Percentiles rank a stretch among this genome's conserved stretches.
Evolutionary conservation across 73 alveolate genomes (phyloP).

Genomic region (Paraurostyla sp.): DNA sequence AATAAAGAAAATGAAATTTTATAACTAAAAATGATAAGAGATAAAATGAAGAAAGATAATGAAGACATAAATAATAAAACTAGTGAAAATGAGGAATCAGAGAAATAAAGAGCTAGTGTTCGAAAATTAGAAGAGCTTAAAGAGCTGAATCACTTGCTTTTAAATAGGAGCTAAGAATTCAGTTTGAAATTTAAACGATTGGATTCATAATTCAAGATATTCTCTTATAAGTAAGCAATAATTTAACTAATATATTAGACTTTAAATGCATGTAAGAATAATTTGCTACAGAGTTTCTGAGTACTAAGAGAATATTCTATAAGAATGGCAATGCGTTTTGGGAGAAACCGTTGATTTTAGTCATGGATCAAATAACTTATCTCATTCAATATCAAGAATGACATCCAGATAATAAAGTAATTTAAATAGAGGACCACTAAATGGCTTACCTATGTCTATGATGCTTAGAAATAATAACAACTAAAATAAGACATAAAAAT

Average conservation of each 20-base stretch:
- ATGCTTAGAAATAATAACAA: not conserved
- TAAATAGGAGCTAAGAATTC: not conserved
- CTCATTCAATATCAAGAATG: no score
- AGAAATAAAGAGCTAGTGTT: not conserved
- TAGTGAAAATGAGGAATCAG: not conserved
- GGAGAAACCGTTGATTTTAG: no score
- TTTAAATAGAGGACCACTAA: no score
- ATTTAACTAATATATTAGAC: not conserved
- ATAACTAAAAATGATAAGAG: not conserved
- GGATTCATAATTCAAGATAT: conserved; percentile 4
- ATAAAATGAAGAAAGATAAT: not conserved
- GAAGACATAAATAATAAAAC: not conserved
- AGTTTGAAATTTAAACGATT: not conserved
- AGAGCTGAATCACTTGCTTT: not conserved
- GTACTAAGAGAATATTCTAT: not conserved
- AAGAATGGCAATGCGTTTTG: no score
- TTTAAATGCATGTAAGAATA: not conserved
- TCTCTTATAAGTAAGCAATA: not conserved
- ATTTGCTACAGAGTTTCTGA: not conserved
- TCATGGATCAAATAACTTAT: no score
- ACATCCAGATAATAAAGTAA: no score
- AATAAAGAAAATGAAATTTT: not conserved
- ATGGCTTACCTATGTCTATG: no score
- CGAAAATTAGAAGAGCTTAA: not conserved
- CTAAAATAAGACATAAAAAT: not conserved